Evolutionary conservation across 164 flowering plant genomes (phyloP), one percentile per base, ranked within the genome.

Genomic region (Piper betle): DNA sequence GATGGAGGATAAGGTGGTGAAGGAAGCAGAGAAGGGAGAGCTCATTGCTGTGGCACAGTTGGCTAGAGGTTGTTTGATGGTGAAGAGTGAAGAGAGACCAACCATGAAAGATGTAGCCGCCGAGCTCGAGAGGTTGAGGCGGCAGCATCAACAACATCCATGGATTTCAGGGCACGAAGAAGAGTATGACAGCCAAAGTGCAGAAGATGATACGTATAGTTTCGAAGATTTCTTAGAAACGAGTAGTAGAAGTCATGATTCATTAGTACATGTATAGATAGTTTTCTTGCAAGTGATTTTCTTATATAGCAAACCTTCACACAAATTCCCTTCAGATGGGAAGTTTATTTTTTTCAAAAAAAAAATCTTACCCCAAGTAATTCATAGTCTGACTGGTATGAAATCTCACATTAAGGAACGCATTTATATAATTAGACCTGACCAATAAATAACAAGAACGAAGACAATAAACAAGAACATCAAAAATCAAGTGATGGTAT

Each of bases 401-500:
- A n/a, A n/a, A n/a, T n/a, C n/a, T n/a, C n/a, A n/a, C n/a, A n/a
- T n/a, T n/a, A n/a, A n/a, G n/a, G n/a, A n/a, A n/a, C n/a, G n/a
- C n/a, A n/a, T n/a, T n/a, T n/a, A n/a, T n/a, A n/a, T n/a, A n/a
- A n/a, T n/a, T n/a, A n/a, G n/a, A n/a, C n/a, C n/a, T n/a, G n/a
- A n/a, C 50, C 8, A 43, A 43, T 8, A 43, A 43, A 15, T 43
- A 6, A 1, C 6, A 53, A n/a, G 10, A 53, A 53, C 33, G 6
- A 53, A 53, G 2, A 53, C 20, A 16, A 4, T 16, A 8, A 16
- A 10, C 18, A 54, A 54, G 17, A 41, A 37, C 16, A 68, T 75
- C 77, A 88, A 67, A 92, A 88, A 60, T 92, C 96, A 37, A 88
- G 73, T 46, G 72, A 18, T 6, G 82, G 72, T 13, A 73, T 88